A percentile compares a stretch with the other conserved stretches of the same genome.
Conservation (phyloP, 106 monocot genomes). For the Triglochin maritima region DNA sequence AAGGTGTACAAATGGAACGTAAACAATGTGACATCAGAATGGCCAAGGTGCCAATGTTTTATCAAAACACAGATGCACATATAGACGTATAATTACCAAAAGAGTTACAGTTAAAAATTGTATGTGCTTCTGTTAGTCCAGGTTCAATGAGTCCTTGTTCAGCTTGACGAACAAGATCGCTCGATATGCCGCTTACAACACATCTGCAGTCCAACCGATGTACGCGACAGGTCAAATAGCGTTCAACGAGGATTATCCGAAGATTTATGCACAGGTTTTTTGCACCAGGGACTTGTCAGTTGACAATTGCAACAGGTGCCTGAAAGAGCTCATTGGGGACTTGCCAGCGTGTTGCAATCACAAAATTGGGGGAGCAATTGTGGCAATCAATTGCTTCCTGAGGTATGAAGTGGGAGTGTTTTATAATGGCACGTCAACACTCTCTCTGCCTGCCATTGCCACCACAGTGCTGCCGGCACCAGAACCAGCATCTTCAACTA, state of each 20-base stretch:
- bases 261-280: constrained; percentile 10
- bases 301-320: constrained; percentile 7
- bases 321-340: not conserved
- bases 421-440: not conserved
- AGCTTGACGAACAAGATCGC: not conserved
- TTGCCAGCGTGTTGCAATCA: not conserved
- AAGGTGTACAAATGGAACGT: not conserved
- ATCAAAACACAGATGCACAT: too few relatives aligned
- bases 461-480: not conserved
- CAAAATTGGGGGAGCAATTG: constrained; percentile 11
- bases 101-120: not conserved
- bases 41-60: constrained; percentile 3
- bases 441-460: too few relatives aligned
- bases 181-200: not conserved
- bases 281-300: constrained; percentile 20
- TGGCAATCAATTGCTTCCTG: not conserved
- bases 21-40: not conserved
- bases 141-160: constrained; percentile 1
- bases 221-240: constrained; percentile 2
- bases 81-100: too few relatives aligned
- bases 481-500: not conserved
- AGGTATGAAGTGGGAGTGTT: constrained; percentile 5
- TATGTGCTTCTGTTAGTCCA: not conserved
- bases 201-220: not conserved
- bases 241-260: not conserved